Percentiles rank a stretch among this genome's conserved stretches.
These are phyloP conservation scores for Crotalaria pallida DNA, from an alignment of 306 rosid species.

Conservation along the genomic window DNA sequence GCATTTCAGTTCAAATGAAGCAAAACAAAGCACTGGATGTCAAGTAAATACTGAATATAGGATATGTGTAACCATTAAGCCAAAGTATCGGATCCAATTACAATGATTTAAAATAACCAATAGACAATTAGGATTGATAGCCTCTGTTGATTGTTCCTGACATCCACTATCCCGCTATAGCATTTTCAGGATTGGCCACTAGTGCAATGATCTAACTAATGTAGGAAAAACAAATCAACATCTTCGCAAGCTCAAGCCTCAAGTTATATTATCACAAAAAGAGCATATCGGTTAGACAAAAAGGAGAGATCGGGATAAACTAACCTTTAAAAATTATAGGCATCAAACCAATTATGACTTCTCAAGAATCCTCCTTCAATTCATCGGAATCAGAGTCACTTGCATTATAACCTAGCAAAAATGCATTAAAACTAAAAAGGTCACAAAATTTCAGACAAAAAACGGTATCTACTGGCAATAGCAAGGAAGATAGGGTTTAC, in stretches of 20 bases:
- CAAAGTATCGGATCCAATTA: background rate
- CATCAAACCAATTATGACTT: background rate
- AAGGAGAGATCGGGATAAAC: conserved; percentile 14
- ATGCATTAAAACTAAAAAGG: conserved; percentile 1
- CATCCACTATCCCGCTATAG: too few relatives aligned
- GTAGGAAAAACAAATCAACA: background rate
- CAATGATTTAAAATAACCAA: background rate
- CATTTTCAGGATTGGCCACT: too few relatives aligned
- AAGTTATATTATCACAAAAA: background rate
- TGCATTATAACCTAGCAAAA: conserved; percentile 75
- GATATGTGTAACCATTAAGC: background rate
- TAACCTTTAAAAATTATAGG: conserved; percentile 22
- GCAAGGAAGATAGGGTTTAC: conserved; percentile 23
- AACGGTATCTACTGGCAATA: background rate
- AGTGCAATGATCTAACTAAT: background rate
- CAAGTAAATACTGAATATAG: background rate
- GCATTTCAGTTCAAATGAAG: background rate
- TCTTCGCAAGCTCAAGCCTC: background rate
- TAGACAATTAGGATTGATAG: background rate
- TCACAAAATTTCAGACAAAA: background rate
- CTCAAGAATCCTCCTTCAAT: conserved; percentile 54
- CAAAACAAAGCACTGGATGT: background rate
- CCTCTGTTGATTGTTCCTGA: background rate
- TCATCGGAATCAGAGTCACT: conserved; percentile 97
- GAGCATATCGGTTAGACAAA: background rate